Base-by-base conservation (phyloP, 1,139 yeast species). In the Zygosaccharomyces pseudobailii region DNA sequence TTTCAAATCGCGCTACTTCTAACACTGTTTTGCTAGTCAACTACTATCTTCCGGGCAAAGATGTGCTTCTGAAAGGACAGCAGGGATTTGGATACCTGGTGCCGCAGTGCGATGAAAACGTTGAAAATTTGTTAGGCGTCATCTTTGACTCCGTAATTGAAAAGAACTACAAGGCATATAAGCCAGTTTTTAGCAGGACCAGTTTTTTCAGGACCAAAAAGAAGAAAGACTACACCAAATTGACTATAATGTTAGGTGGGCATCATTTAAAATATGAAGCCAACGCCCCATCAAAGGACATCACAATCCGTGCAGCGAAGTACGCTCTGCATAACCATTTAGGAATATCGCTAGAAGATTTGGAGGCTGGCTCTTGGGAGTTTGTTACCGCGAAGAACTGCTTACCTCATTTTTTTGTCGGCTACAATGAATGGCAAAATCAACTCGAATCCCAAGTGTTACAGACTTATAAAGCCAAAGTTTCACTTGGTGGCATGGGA, bases 191-290 rank as follows among this genome's bases (percentile, higher is more conserved):
- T 39, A 50, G 50, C 43, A 43, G 50, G 17, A 48, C 47, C 31
- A 13, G 25, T n/a, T 20, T 38, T 17, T 28, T 21, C 30, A 3
- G 31, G 23, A 9, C 13, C n/a, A 17, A n/a, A 20, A 53, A 52
- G 68, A 68, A 55, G 68, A 42, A 37, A 10, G 59, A 66, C 1
- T 82, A 83, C 55, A 78, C 87, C 5, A 87, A 86, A 55, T 65
- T 90, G 43, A 92, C 98, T 0, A 76, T 88, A 31, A 92, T 92
- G 97, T 70, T 88, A 62, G 97, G 97, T 1, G 97, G 97, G 1
- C 85, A 85, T 60, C 75, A 76, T 59, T 73, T 79, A 71, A 58
- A 64, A 10, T 60, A 63, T 23, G 56, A 55, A 3, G 52, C 58
- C 9, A 70, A 68, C 3, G 61, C 75, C 2, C 85, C 84, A 5